Evolutionary conservation across 192 early-diverging fungal species (phyloP).

Genomic region (Podochytrium sp.): DNA sequence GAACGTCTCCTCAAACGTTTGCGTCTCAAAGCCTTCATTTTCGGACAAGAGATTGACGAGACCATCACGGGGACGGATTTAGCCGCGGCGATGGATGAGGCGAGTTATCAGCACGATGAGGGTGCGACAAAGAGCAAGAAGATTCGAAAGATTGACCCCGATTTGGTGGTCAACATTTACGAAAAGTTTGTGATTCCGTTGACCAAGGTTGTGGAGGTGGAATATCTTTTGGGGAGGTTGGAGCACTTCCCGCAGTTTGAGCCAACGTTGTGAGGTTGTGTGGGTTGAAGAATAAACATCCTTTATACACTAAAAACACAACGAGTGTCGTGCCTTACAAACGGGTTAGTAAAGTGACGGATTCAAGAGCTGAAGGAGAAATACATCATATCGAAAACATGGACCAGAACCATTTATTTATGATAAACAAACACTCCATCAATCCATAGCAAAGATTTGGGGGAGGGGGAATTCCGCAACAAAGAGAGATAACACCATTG

Average conservation of each 20-base stretch:
- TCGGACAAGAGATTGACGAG: slow-evolving; percentile 87
- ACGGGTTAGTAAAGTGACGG: no score
- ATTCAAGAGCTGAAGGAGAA: no score
- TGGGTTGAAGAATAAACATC: no score
- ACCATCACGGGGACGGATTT: slow-evolving; percentile 13
- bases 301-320: no score
- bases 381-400: neutral
- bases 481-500: neutral
- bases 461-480: neutral
- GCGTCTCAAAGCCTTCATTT: slow-evolving; percentile 87
- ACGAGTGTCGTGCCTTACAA: no score
- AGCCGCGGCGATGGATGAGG: neutral
- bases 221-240: slow-evolving; percentile 81
- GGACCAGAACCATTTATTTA: neutral
- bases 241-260: slow-evolving; percentile 38
- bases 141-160: slow-evolving; percentile 67
- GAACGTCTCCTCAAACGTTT: slow-evolving; percentile 79
- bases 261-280: slow-evolving; percentile 8
- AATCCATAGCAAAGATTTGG: neutral
- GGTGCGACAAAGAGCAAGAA: slow-evolving; percentile 30
- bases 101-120: slow-evolving; percentile 17
- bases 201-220: slow-evolving; percentile 95
- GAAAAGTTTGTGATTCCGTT: slow-evolving; percentile 94
- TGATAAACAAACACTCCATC: neutral
- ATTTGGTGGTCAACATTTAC: slow-evolving; percentile 89